Evolutionary conservation across 2,329 filamentous ascomycete species (phyloP).

Genomic region (Diaporthe amygdali): DNA sequence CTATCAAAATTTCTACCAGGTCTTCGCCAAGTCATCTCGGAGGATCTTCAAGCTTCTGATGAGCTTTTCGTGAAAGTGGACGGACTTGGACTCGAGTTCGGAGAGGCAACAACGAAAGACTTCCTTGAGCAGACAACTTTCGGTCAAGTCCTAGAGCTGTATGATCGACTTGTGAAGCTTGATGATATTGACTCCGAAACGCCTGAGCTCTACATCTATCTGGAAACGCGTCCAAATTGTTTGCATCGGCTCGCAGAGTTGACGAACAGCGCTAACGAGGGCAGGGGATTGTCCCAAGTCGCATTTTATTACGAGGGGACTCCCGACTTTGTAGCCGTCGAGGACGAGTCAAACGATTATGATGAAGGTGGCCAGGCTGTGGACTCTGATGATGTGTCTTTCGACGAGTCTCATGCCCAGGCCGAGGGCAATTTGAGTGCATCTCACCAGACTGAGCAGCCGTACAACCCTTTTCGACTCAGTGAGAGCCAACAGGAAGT

Average conservation of each 20-base stretch:
- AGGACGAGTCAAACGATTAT: constrained; percentile 24
- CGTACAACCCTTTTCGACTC: constrained; percentile 12
- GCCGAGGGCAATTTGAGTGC: not conserved
- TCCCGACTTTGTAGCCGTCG: constrained; percentile 8
- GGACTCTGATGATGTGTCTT: constrained; percentile 6
- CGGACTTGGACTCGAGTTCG: constrained; percentile 57
- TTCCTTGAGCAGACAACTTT: constrained; percentile 25
- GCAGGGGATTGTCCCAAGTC: constrained; percentile 21
- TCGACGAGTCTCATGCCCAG: not conserved
- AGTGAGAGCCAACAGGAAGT: constrained; percentile 12
- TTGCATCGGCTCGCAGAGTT: constrained; percentile 21
- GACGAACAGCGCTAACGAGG: constrained; percentile 11
- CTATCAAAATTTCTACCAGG: constrained; percentile 50
- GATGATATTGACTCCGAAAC: constrained; percentile 16
- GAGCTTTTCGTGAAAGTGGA: constrained; percentile 58
- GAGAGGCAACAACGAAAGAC: constrained; percentile 38
- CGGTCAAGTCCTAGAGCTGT: constrained; percentile 22
- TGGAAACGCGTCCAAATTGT: constrained; percentile 20
- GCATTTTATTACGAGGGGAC: constrained; percentile 22
- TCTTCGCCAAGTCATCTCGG: constrained; percentile 50
- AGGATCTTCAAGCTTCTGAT: constrained; percentile 50
- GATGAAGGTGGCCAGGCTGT: not conserved
- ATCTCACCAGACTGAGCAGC: not conserved
- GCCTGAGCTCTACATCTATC: constrained; percentile 21
- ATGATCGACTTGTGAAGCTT: constrained; percentile 21